Evolutionary conservation across 192 early-diverging fungal species (phyloP), one percentile per base, ranked within the genome.

Genomic region (Spizellomyces sp.): DNA sequence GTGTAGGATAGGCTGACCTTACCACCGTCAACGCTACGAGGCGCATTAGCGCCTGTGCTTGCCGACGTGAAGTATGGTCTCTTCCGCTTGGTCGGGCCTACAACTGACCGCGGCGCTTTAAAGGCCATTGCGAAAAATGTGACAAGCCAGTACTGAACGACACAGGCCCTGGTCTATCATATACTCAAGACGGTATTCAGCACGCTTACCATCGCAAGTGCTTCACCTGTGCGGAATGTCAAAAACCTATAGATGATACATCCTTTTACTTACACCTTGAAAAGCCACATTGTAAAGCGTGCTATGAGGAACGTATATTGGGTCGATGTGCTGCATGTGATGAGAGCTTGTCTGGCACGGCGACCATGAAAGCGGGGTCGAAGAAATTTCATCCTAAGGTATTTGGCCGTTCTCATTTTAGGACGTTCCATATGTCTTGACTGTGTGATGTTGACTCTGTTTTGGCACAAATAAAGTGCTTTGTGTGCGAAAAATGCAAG

Each of bases 51-150:
- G 3, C 27, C 27, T 0, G 27, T 36, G 27, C 27, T 36, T 36
- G 0, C 27, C 27, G 27, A 36, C 27, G 27, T 36, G 3, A 36
- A 36, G 27, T 36, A 36, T 36, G 27, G 27, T 36, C 27, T 36
- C 27, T 0, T 36, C 1, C 3, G 27, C 27, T 36, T 36, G 27
- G 27, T 36, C n/a, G 27, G 27, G 27, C 27, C 1, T 36, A 36
- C 27, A 36, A 36, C 27, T 36, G 27, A 36, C 27, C 50, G 50
- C 50, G 14, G 12, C 17, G 14, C 12, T 75, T 67, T 43, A 61
- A 47, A 44, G 73, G 73, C 22, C 73, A 69, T 61, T 75, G 73
- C 66, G 60, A 69, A 44, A 52, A 9, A 21, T 75, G 73, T 57
- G 15, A n/a, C 6, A 27, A 43, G 4, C 73, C 73, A 9, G 66